Conservation (phyloP, 2,329 filamentous ascomycete genomes). For the Aspergillus fijiensis region DNA sequence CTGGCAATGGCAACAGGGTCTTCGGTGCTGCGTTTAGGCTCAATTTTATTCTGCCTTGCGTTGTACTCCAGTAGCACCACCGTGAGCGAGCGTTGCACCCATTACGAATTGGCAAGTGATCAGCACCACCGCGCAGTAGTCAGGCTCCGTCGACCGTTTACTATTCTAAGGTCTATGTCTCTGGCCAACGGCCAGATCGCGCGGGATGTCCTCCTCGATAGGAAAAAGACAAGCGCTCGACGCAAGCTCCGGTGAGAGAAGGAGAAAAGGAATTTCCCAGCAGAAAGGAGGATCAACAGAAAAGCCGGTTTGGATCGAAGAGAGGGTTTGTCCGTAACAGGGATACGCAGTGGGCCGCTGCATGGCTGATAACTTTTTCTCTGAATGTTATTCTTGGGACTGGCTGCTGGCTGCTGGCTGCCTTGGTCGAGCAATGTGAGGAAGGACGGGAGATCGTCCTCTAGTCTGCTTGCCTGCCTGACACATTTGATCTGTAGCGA, state of each 20-base stretch:
- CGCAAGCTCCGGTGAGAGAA: too few relatives aligned
- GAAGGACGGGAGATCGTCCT: slow-evolving; percentile 21
- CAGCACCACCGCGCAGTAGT: slow-evolving; percentile 14
- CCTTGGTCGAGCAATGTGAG: slow-evolving; percentile 5
- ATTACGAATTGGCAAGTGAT: slow-evolving; percentile 12
- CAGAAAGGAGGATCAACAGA: not conserved
- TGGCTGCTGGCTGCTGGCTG: not conserved
- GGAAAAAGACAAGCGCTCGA: not conserved
- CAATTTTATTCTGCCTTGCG: slow-evolving; percentile 13
- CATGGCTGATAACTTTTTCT: not conserved
- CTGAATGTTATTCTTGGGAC: not conserved
- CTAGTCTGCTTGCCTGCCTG: slow-evolving; percentile 11
- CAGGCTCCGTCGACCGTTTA: slow-evolving; percentile 4
- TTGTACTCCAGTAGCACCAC: slow-evolving; percentile 8
- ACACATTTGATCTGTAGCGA: not conserved
- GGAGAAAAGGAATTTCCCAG: too few relatives aligned
- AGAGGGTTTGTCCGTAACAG: not conserved
- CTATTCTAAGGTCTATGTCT: not conserved
- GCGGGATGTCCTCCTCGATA: not conserved
- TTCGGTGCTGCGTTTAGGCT: slow-evolving; percentile 1
- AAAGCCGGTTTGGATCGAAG: not conserved
- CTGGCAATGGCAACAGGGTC: not conserved
- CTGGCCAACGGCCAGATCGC: not conserved
- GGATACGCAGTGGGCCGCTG: not conserved
- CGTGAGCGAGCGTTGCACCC: slow-evolving; percentile 3